Percentiles rank a stretch among this genome's conserved stretches.
These are phyloP conservation scores for Pestalotiopsis sp. DNA, from an alignment of 2,329 filamentous ascomycete species.

Conservation along the genomic window DNA sequence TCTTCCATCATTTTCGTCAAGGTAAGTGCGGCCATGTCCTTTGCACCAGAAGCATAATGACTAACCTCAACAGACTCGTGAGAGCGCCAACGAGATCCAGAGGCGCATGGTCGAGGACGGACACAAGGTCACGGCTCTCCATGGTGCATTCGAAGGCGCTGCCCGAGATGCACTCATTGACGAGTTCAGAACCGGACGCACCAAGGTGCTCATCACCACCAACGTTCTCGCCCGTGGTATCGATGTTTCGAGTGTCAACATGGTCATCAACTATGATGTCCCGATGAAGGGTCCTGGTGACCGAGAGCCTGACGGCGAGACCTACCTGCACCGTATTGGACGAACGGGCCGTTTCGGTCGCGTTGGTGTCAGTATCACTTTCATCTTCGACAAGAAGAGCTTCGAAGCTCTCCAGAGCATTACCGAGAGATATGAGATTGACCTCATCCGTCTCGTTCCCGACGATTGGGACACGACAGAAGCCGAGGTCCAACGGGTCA, in stretches of 20 bases:
- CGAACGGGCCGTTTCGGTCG: slow-evolving; percentile 96
- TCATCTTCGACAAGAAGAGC: slow-evolving; percentile 84
- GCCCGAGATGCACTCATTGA: slow-evolving; percentile 85
- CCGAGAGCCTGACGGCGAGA: slow-evolving; percentile 85
- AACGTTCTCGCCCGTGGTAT: slow-evolving; percentile 97
- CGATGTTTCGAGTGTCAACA: slow-evolving; percentile 86
- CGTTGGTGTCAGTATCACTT: slow-evolving; percentile 93
- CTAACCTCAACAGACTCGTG: slow-evolving; percentile 66
- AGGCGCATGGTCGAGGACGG: slow-evolving; percentile 84
- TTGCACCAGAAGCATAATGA: not conserved
- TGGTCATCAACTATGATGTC: slow-evolving; percentile 98
- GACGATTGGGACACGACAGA: slow-evolving; percentile 92
- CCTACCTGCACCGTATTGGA: slow-evolving; percentile 96
- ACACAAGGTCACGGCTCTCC: slow-evolving; percentile 88
- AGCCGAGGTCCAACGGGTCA: slow-evolving; percentile 76
- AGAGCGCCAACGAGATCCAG: slow-evolving; percentile 84
- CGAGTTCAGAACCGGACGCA: slow-evolving; percentile 81
- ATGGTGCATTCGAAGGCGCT: slow-evolving; percentile 81
- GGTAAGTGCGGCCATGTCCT: slow-evolving; percentile 49
- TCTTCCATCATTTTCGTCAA: slow-evolving; percentile 98
- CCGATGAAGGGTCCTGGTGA: slow-evolving; percentile 78
- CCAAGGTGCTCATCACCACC: slow-evolving; percentile 96
- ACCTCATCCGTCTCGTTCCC: slow-evolving; percentile 79
- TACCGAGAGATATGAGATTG: slow-evolving; percentile 76
- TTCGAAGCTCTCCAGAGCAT: slow-evolving; percentile 82